These are phyloP conservation scores for Sporodiniella umbellata DNA, from an alignment of 371 early-diverging fungal species.

Conservation along the genomic window DNA sequence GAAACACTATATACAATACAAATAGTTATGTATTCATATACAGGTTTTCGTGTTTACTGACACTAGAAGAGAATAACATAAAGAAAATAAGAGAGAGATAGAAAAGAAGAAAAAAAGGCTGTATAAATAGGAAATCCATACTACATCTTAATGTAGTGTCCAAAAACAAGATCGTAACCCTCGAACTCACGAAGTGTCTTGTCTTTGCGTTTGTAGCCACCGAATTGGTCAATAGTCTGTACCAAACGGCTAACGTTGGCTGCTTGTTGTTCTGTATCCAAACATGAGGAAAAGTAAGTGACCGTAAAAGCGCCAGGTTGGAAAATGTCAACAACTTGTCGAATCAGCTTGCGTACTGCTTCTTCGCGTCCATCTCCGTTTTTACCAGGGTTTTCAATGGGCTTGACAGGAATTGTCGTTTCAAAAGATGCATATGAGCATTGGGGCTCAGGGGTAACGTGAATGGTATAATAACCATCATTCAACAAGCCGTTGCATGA, in stretches of 20 bases:
- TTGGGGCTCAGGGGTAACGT: constrained; percentile 96
- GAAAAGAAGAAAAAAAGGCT: too few species aligned
- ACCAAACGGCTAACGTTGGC: constrained; percentile 38
- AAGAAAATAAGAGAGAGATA: too few species aligned
- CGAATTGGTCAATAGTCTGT: constrained; percentile 37
- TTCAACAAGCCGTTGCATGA: constrained; percentile 85
- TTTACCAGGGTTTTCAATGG: constrained; percentile 17
- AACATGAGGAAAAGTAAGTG: constrained; percentile 69
- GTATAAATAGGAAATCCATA: too few species aligned
- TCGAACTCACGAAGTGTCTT: constrained; percentile 78
- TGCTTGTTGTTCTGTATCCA: constrained; percentile 34
- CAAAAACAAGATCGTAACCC: constrained; percentile 72
- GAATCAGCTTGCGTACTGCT: constrained; percentile 48
- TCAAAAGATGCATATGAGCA: constrained; percentile 98
- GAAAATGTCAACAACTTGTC: constrained; percentile 76
- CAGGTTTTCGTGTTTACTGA: too few species aligned
- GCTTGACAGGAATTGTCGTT: constrained; percentile 75
- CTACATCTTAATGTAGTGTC: constrained; percentile 40
- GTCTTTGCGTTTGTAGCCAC: constrained; percentile 63
- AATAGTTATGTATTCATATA: too few species aligned
- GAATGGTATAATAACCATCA: constrained; percentile 89
- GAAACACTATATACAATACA: too few species aligned
- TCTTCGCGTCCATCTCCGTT: constrained; percentile 41
- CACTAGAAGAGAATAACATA: too few species aligned
- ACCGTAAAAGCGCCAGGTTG: constrained; percentile 79